Percentiles rank a stretch among this genome's conserved stretches.
These are phyloP conservation scores for Edaphochlamys debaryana DNA, from an alignment of 139 green algal species.

Conservation along the genomic window DNA sequence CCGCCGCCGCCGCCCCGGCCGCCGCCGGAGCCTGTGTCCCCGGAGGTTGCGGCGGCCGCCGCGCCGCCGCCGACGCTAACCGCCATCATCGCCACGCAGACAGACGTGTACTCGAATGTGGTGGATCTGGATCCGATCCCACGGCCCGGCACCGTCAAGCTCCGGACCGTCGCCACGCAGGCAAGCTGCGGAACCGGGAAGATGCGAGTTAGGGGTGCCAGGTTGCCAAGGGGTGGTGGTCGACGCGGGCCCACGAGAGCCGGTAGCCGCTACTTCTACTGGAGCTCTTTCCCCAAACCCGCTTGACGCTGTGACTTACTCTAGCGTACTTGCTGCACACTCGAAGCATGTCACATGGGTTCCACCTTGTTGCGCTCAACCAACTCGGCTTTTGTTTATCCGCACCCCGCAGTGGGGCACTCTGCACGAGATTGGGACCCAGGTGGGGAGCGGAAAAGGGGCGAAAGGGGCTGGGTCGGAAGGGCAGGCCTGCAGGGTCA, in stretches of 20 bases:
- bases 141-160: slow-evolving; percentile 24
- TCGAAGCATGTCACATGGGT: too few relatives aligned
- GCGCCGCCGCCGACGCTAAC: not conserved
- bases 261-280: too few relatives aligned
- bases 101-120: slow-evolving; percentile 31
- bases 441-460: too few relatives aligned
- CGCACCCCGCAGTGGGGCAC: slow-evolving; percentile 24
- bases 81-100: slow-evolving; percentile 18
- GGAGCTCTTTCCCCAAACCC: too few relatives aligned
- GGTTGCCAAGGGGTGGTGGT: not conserved
- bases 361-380: too few relatives aligned
- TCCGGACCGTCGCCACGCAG: slow-evolving; percentile 26
- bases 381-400: too few relatives aligned
- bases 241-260: not conserved
- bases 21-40: not conserved
- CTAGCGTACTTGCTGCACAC: too few relatives aligned
- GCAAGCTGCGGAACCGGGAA: too few relatives aligned
- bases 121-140: slow-evolving; percentile 33
- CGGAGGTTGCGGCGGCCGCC: slow-evolving; percentile 19
- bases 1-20: not conserved
- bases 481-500: too few relatives aligned
- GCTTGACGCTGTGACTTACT: too few relatives aligned
- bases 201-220: not conserved
- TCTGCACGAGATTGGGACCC: slow-evolving; percentile 21
- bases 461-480: too few relatives aligned